A percentile compares a stretch with the other conserved stretches of the same genome.
Conservation (phyloP, 1,139 yeast species). For the Hyphopichia khmerensis region DNA sequence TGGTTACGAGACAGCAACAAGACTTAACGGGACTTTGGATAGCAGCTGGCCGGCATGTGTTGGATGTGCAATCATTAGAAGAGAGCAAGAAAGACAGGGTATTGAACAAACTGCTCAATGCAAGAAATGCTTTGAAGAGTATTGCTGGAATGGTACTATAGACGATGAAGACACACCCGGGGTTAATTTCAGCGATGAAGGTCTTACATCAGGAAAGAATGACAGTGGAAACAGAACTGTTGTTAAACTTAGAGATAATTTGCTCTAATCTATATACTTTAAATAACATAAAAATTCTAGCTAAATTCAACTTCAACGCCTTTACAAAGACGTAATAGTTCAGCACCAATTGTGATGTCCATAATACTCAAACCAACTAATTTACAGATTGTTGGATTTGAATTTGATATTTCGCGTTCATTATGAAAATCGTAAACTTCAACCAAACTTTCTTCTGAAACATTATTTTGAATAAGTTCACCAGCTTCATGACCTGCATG, state of each 20-base stretch:
- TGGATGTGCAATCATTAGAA: constrained; percentile 84
- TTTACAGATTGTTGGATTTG: background rate
- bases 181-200: constrained; percentile 48
- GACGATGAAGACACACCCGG: constrained; percentile 17
- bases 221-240: constrained; percentile 16
- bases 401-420: background rate
- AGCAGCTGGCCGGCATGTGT: constrained; percentile 76
- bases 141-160: constrained; percentile 78
- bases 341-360: background rate
- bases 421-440: constrained; percentile 21
- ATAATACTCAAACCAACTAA: background rate
- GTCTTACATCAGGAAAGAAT: constrained; percentile 40
- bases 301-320: background rate
- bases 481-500: constrained; percentile 65
- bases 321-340: background rate
- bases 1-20: constrained; percentile 78
- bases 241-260: constrained; percentile 9
- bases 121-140: constrained; percentile 63
- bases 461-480: constrained; percentile 51
- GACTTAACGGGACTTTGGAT: constrained; percentile 72
- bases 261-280: background rate
- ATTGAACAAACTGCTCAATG: constrained; percentile 69
- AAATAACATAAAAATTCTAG: no score
- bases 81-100: constrained; percentile 75
- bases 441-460: constrained; percentile 33